A percentile compares a stretch with the other conserved stretches of the same genome.
These are phyloP conservation scores for Termitomyces sp. DNA, from an alignment of 1,284 basidiomycete genomes.

Conservation along the genomic window DNA sequence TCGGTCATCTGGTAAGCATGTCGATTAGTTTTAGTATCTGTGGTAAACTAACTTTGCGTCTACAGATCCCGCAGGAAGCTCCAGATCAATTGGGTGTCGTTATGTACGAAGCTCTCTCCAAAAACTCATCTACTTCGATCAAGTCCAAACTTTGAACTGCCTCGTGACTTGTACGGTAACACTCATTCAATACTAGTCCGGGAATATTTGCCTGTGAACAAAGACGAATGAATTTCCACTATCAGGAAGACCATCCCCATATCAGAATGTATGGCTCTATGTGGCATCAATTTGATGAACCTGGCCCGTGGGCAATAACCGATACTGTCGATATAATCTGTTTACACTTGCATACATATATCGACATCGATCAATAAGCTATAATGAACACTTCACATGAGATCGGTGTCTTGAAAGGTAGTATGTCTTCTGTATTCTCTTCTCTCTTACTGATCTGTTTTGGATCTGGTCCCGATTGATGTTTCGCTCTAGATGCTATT, in stretches of 20 bases:
- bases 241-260: background rate
- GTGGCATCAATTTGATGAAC: background rate
- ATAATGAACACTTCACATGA: slow-evolving; percentile 31
- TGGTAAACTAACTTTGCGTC: background rate
- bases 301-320: background rate
- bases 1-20: slow-evolving; percentile 50
- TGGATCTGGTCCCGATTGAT: background rate
- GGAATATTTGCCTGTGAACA: background rate
- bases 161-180: background rate
- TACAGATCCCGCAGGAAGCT: slow-evolving; percentile 22
- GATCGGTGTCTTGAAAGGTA: slow-evolving; percentile 32
- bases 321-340: background rate
- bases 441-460: background rate
- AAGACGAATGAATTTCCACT: background rate
- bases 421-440: background rate
- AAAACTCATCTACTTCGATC: background rate
- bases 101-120: slow-evolving; percentile 14
- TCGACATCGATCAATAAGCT: background rate
- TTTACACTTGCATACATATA: too few species aligned
- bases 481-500: slow-evolving; percentile 32
- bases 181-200: background rate
- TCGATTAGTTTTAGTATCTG: slow-evolving; percentile 1
- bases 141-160: slow-evolving; percentile 9
- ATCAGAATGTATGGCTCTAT: too few species aligned
- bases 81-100: slow-evolving; percentile 19